Percentiles rank a stretch among this genome's conserved stretches.
These are phyloP conservation scores for Ophidiomyces ophidiicola DNA, from an alignment of 2,329 filamentous ascomycete species.

Conservation along the genomic window DNA sequence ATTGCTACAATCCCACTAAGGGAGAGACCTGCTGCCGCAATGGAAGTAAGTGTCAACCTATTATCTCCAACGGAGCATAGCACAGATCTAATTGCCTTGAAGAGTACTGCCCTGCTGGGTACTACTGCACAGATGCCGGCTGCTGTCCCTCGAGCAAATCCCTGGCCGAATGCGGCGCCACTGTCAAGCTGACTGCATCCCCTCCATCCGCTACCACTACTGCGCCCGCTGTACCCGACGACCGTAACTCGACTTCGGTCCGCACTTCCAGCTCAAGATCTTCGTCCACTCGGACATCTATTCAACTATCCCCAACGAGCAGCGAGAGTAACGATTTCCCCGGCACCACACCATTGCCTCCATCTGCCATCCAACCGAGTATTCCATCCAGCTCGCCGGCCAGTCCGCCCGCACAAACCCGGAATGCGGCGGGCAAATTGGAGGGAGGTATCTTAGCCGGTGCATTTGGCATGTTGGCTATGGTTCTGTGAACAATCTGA, in stretches of 20 bases:
- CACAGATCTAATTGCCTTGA: background rate
- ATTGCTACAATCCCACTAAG: slow-evolving; percentile 10
- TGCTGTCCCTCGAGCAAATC: slow-evolving; percentile 4
- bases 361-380: background rate
- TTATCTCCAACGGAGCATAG: background rate
- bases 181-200: slow-evolving; percentile 1
- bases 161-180: slow-evolving; percentile 9
- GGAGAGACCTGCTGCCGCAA: slow-evolving; percentile 12
- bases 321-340: background rate
- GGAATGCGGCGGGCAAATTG: slow-evolving; percentile 5
- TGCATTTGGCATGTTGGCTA: slow-evolving; percentile 8
- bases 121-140: slow-evolving; percentile 9
- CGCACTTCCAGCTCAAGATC: background rate
- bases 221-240: background rate
- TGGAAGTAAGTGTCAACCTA: slow-evolving; percentile 10
- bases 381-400: background rate
- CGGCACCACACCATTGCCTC: background rate
- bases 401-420: background rate
- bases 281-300: too few relatives aligned
- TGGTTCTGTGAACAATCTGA: slow-evolving; percentile 8
- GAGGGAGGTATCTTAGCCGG: slow-evolving; percentile 10
- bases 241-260: background rate
- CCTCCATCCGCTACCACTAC: background rate
- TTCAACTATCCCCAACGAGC: too few relatives aligned
- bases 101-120: slow-evolving; percentile 11